Evolutionary conservation across 2,329 filamentous ascomycete species (phyloP).

Genomic region (Grosmannia serpens): DNA sequence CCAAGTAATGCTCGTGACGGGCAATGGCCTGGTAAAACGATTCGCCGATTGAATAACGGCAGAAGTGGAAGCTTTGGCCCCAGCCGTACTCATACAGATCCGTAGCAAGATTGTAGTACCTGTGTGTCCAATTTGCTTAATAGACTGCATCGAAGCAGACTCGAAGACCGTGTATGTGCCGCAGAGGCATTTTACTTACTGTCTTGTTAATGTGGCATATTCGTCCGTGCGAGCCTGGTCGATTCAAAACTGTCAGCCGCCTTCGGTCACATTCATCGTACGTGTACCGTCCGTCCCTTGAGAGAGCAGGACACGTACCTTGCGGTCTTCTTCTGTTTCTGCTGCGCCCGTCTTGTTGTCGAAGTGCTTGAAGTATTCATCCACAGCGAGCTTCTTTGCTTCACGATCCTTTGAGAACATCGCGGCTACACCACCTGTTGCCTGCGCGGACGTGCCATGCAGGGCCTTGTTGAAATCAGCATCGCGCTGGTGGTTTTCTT

Average conservation of each 20-base stretch:
- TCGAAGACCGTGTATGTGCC: background rate
- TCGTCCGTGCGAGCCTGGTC: conserved; percentile 64
- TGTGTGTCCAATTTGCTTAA: conserved; percentile 20
- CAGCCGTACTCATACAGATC: conserved; percentile 96
- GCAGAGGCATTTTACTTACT: conserved; percentile 39
- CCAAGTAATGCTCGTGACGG: conserved; percentile 95
- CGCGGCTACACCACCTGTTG: conserved; percentile 62
- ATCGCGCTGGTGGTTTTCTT: conserved; percentile 75
- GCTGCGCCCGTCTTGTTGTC: conserved; percentile 61
- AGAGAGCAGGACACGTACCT: conserved; percentile 34
- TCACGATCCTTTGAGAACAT: conserved; percentile 70
- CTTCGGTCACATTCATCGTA: no score
- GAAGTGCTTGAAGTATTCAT: conserved; percentile 83
- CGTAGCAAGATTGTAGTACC: conserved; percentile 95
- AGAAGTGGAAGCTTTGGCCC: conserved; percentile 96
- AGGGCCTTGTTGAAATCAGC: conserved; percentile 82
- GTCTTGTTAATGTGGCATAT: conserved; percentile 86
- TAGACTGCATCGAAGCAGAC: background rate
- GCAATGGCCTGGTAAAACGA: conserved; percentile 84
- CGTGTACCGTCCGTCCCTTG: background rate
- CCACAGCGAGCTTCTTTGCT: conserved; percentile 49
- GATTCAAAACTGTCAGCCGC: background rate
- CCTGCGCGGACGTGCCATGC: conserved; percentile 61
- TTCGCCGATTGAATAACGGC: conserved; percentile 79
- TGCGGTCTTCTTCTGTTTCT: conserved; percentile 74